Evolutionary conservation across 352 stramenopile species (phyloP).

Genomic region (Phytophthora fragariaefolia): DNA sequence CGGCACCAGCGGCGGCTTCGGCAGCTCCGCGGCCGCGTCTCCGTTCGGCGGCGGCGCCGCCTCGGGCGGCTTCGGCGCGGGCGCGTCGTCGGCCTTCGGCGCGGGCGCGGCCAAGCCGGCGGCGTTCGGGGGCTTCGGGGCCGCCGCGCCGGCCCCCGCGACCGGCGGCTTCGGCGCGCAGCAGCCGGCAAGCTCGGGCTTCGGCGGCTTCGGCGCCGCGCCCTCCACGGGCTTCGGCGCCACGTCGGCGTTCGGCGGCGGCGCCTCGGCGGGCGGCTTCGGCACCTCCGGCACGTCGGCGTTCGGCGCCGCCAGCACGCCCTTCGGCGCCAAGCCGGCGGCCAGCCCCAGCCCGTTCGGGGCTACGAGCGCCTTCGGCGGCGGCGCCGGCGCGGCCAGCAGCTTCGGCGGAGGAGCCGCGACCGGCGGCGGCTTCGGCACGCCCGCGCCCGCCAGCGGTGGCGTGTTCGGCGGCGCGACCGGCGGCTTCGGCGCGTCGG

Average conservation of each 20-base stretch:
- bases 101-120: conserved; percentile 37
- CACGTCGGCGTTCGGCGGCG: conserved; percentile 33
- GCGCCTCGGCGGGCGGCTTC: conserved; percentile 34
- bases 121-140: conserved; percentile 50
- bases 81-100: conserved; percentile 53
- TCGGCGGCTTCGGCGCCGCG: conserved; percentile 45
- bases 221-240: conserved; percentile 50
- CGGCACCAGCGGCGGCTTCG: conserved; percentile 47
- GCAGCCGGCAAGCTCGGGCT: conserved; percentile 37
- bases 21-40: conserved; percentile 47
- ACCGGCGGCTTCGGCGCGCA: conserved; percentile 31
- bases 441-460: conserved; percentile 30
- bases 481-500: conserved; percentile 44
- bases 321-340: conserved; percentile 63
- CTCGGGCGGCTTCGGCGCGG: conserved; percentile 36
- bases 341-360: conserved; percentile 76
- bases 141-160: conserved; percentile 14
- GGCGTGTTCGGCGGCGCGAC: conserved; percentile 55
- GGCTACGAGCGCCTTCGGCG: conserved; percentile 58
- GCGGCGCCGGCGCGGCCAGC: conserved; percentile 36
- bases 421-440: conserved; percentile 47
- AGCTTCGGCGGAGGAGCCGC: conserved; percentile 46
- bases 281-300: conserved; percentile 36
- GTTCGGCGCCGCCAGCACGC: conserved; percentile 51
- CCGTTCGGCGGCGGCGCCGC: conserved; percentile 51